Base-by-base conservation (phyloP, 1,284 basidiomycete genomes). In the Heliocybe sulcata region DNA sequence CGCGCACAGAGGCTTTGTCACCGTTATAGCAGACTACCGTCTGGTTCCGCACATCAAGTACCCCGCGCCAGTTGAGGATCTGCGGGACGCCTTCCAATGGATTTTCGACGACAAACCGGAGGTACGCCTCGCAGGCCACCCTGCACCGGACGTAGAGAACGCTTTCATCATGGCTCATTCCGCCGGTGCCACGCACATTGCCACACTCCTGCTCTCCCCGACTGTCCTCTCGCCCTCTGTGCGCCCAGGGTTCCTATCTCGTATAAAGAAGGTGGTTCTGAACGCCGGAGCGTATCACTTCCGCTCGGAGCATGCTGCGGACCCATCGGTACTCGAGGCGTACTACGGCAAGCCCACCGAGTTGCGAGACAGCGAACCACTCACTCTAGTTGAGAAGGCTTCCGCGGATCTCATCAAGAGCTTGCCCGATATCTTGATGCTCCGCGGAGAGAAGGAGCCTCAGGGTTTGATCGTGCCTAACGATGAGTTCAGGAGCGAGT, bases 21-120 rank as follows among this genome's bases (percentile, higher is more conserved):
- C 77, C 14, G 68, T 85, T 56, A 80, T 87, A 56, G 74, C 83
- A 0, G 82, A 86, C 65, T 86, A 87, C 59, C 77, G 81, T 2
- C 75, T 87, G 35, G 75, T 77, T 1, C 83, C 84, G 2, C 63
- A 74, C 26, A 74, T 72, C 54, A 70, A 63, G 19, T 85, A 77
- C 62, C 85, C 85, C 0, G 70, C 66, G 0, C 69, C 76, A 0
- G 74, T 74, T 0, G 71, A 80, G 58, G 84, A 87, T 60, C 63
- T 85, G 2, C 74, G 75, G 11, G 80, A 83, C 58, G 82, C 84
- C 10, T 62, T 85, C 4, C 58, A 69, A n/a, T 86, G 81, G 80
- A 67, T 75, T 23, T 63, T 74, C 16, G 58, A 70, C 11, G 72
- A 83, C 56, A 23, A 31, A 10, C 33, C 51, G 6, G 20, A 23